Percentiles rank a stretch among this genome's conserved stretches.
Evolutionary conservation across 371 early-diverging fungal species (phyloP).

Genomic region (Mortierella polycephala): DNA sequence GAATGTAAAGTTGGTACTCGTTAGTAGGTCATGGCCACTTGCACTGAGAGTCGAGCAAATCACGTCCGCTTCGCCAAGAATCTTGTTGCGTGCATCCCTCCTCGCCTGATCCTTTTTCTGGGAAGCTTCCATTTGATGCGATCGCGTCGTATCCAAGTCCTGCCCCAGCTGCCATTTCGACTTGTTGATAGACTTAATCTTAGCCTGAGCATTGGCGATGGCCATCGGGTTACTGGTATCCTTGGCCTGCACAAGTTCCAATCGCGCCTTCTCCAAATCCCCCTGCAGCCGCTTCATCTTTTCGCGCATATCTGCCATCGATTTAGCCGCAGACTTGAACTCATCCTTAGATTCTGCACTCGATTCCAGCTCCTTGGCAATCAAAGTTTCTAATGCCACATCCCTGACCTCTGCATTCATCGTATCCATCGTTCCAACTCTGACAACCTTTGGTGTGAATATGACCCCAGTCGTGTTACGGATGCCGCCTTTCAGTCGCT

Average conservation of each 20-base stretch:
- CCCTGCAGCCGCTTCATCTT: slow-evolving; percentile 46
- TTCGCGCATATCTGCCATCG: slow-evolving; percentile 36
- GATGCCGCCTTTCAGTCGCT: slow-evolving; percentile 80
- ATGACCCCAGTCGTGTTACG: slow-evolving; percentile 61
- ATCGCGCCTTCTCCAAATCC: slow-evolving; percentile 56
- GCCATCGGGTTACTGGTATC: slow-evolving; percentile 52
- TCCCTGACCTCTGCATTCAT: slow-evolving; percentile 79
- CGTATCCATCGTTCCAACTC: slow-evolving; percentile 83
- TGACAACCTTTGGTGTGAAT: slow-evolving; percentile 80
- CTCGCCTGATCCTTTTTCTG: slow-evolving; percentile 59
- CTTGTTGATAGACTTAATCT: slow-evolving; percentile 37
- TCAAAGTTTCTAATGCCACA: slow-evolving; percentile 73
- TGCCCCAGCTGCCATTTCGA: slow-evolving; percentile 49
- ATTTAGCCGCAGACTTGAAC: slow-evolving; percentile 29
- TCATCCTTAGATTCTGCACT: slow-evolving; percentile 35
- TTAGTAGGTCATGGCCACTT: slow-evolving; percentile 88
- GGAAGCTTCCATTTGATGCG: slow-evolving; percentile 35
- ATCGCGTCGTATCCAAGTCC: slow-evolving; percentile 50
- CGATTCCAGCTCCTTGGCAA: slow-evolving; percentile 63
- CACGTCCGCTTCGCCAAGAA: slow-evolving; percentile 78
- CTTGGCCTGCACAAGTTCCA: slow-evolving; percentile 65
- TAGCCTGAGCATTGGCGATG: slow-evolving; percentile 37
- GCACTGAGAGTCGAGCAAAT: slow-evolving; percentile 88
- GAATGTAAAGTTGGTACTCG: slow-evolving; percentile 69
- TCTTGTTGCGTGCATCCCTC: slow-evolving; percentile 69